Percentiles rank a stretch among this genome's conserved stretches.
Evolutionary conservation across 768 basidiomycete species (phyloP).

Genomic region (Heimioporus sp.): DNA sequence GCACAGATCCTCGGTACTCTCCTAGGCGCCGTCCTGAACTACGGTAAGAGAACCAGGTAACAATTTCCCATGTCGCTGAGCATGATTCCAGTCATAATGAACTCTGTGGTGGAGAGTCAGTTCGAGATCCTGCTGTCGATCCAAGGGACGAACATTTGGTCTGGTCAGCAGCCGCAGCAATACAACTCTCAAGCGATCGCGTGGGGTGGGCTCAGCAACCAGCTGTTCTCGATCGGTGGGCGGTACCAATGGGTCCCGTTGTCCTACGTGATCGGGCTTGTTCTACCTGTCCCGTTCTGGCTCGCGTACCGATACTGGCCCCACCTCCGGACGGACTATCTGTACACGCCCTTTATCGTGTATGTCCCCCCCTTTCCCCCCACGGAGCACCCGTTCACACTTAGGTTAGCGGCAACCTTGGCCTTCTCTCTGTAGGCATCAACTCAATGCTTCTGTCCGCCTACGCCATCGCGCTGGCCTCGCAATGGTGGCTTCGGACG

Average conservation of each 20-base stretch:
- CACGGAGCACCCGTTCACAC: background rate
- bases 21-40: conserved; percentile 49
- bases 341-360: conserved; percentile 32
- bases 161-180: conserved; percentile 28
- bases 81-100: conserved; percentile 51
- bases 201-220: conserved; percentile 39
- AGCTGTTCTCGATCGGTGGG: conserved; percentile 31
- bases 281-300: conserved; percentile 41
- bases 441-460: conserved; percentile 23
- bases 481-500: conserved; percentile 39
- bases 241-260: conserved; percentile 42
- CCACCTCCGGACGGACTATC: conserved; percentile 21
- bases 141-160: conserved; percentile 46
- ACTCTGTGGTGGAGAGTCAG: conserved; percentile 51
- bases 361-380: conserved; percentile 9
- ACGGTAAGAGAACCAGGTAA: conserved; percentile 29
- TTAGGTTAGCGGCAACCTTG: conserved; percentile 4
- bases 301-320: conserved; percentile 37
- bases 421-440: conserved; percentile 24
- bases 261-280: conserved; percentile 32
- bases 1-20: conserved; percentile 58
- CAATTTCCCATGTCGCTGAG: background rate
- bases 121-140: conserved; percentile 50
- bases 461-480: conserved; percentile 28
- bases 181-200: too few species aligned